These are phyloP conservation scores for Monosporascus sp. DNA, from an alignment of 2,329 filamentous ascomycete species.

Conservation along the genomic window DNA sequence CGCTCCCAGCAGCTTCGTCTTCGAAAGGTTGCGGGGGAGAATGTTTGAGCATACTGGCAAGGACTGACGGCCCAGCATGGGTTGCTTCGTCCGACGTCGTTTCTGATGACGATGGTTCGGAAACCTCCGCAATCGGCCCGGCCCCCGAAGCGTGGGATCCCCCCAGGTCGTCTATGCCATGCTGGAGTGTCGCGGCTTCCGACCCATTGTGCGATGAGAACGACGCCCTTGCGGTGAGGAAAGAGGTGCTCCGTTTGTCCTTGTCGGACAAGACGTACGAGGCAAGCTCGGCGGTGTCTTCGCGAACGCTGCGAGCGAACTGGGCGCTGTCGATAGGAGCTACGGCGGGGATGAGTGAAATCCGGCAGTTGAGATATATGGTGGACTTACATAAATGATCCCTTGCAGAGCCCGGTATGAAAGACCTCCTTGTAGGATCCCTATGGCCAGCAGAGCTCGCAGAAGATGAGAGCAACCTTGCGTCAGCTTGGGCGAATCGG, in stretches of 20 bases:
- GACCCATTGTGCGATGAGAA: conserved; percentile 24
- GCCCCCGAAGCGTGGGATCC: conserved; percentile 9
- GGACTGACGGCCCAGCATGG: conserved; percentile 23
- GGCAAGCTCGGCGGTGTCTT: conserved; percentile 82
- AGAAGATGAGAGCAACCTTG: conserved; percentile 27
- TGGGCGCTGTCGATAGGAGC: conserved; percentile 61
- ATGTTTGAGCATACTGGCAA: conserved; percentile 44
- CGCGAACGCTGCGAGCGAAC: conserved; percentile 72
- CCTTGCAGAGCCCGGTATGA: conserved; percentile 61
- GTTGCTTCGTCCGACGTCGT: conserved; percentile 10
- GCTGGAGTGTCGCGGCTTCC: conserved; percentile 20
- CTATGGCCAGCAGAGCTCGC: conserved; percentile 39
- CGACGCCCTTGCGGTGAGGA: conserved; percentile 36
- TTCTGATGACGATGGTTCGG: conserved; percentile 22
- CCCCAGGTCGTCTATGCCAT: conserved; percentile 18
- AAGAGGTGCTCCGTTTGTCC: conserved; percentile 36
- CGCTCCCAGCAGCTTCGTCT: conserved; percentile 1
- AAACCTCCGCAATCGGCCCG: conserved; percentile 23
- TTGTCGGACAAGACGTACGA: conserved; percentile 71
- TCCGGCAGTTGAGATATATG: not conserved
- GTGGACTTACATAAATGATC: conserved; percentile 48
- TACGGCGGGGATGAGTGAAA: conserved; percentile 21
- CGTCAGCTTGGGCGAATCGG: conserved; percentile 12
- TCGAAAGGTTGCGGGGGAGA: conserved; percentile 38
- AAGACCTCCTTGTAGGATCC: conserved; percentile 66